Evolutionary conservation across 345 rosid species (phyloP), one percentile per base, ranked within the genome.

Genomic region (Balakata baccata): DNA sequence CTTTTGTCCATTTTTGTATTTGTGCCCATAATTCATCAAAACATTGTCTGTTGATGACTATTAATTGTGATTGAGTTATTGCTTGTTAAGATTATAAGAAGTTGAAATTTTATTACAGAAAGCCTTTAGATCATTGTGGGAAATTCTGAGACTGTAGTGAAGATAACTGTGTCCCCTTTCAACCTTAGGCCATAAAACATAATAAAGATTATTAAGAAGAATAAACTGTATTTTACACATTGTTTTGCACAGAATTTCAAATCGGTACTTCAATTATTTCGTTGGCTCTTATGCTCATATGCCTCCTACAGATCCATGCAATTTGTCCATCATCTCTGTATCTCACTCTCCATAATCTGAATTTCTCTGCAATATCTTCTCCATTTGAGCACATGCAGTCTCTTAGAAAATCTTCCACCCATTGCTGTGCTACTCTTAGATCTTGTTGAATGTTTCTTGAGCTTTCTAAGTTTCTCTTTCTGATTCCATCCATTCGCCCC

Each of bases 241-340:
- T 16, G 47, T 23, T n/a, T 49, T 62, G 49, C 38, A 38, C 62
- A 78, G 70, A 68, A 54, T 79, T 66, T 86, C 75, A 87, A 71
- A 84, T 79, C 54, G 92, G 89, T 54, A 89, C 88, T 86, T 88
- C 88, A 65, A 84, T 78, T 71, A 91, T 80, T 86, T 91, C 97
- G 80, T 84, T 74, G 62, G 88, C 90, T 81, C 95, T 88, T 46
- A 77, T 79, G 75, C 76, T 78, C 89, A 87, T 78, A 81, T 91
- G 99, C 86, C 99, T 83, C 70, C 88, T 86, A 49, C 98, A 95
- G 53, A 92, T 82, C 98, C 99, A 95, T 52, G 97, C 97, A 54
- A 92, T 85, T 46, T 94, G 92, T 11, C 98, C 98, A 74, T 86
- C 80, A 72, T 88, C 94, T 43, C 81, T 86, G 83, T 94, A 92